Base-by-base conservation (phyloP, 441 rosid species). In the Brassica balearica region DNA sequence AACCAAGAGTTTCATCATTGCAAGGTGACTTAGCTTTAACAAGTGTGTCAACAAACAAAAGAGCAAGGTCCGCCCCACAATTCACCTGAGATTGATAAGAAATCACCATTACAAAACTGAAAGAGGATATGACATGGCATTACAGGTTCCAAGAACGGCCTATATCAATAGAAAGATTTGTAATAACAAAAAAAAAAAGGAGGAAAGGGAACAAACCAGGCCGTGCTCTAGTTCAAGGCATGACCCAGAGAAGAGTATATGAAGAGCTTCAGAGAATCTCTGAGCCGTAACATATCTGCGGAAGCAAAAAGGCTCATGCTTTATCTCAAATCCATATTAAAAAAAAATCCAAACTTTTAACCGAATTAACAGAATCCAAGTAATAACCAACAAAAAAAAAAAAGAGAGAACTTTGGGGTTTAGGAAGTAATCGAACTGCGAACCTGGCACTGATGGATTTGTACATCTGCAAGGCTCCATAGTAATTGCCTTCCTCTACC, bases 381-480 rank as follows among this genome's bases (percentile, higher is more conserved):
- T 41, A 9, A 9, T 9, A 41, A 10, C 12, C 12, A 41, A 48
- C 43, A 8, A 36, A 36, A 5, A 51, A 5, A 51, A 51, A 51
- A 6, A 11, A 43, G 4, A 43, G 14, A 53, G 48, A 53, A 19
- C 8, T 22, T 6, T 23, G 27, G 48, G 22, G 27, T 68, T 27
- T 36, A 48, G 6, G 8, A 43, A 29, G 9, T 17, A 51, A 48
- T n/a, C 19, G 56, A 48, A 48, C 56, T 0, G 15, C 19, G 25
- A 84, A 94, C 99, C 98, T 86, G 29, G 96, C 90, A 77, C 94
- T 86, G 68, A 89, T 87, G 5, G 96, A 92, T 87, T 92, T 93
- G 83, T 91, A 95, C 94, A 93, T 95, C 92, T 95, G 97, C 34
- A 92, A 96, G 65, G 98, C 97, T 85, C 98, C 98, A 87, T 95